Evolutionary conservation across 2,329 filamentous ascomycete species (phyloP).

Genomic region (Gnomoniopsis smithogilvyi): DNA sequence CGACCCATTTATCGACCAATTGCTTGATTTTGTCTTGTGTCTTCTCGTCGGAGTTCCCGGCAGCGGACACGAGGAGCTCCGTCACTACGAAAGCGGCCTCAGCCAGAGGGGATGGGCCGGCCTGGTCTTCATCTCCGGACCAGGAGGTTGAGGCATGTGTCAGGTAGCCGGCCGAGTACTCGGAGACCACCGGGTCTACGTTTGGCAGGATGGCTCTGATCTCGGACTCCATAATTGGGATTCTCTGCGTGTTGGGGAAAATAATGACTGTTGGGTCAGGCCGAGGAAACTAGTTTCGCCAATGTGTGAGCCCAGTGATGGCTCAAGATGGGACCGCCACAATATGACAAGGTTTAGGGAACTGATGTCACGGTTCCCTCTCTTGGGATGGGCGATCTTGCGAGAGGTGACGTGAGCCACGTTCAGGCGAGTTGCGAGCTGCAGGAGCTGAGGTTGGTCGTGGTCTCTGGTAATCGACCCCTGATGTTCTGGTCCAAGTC

Average conservation of each 20-base stretch:
- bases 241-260: neutral
- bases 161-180: slow-evolving; percentile 92
- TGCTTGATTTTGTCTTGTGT: slow-evolving; percentile 76
- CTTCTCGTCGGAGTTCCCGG: slow-evolving; percentile 70
- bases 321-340: slow-evolving; percentile 2
- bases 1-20: slow-evolving; percentile 86
- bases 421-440: neutral
- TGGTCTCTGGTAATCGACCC: neutral
- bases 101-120: slow-evolving; percentile 69
- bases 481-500: neutral
- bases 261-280: neutral
- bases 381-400: neutral
- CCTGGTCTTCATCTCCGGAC: slow-evolving; percentile 63
- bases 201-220: slow-evolving; percentile 80
- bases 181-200: slow-evolving; percentile 83
- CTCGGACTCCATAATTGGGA: slow-evolving; percentile 72
- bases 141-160: slow-evolving; percentile 87
- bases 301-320: neutral
- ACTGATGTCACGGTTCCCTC: neutral
- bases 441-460: slow-evolving; percentile 5
- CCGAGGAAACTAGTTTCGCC: neutral
- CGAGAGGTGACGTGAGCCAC: neutral
- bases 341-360: neutral
- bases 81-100: slow-evolving; percentile 83
- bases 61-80: slow-evolving; percentile 90